Evolutionary conservation across 176 grass and related monocot genomes (phyloP), one percentile per base, ranked within the genome.

Genomic region (Cymbopogon citratus): DNA sequence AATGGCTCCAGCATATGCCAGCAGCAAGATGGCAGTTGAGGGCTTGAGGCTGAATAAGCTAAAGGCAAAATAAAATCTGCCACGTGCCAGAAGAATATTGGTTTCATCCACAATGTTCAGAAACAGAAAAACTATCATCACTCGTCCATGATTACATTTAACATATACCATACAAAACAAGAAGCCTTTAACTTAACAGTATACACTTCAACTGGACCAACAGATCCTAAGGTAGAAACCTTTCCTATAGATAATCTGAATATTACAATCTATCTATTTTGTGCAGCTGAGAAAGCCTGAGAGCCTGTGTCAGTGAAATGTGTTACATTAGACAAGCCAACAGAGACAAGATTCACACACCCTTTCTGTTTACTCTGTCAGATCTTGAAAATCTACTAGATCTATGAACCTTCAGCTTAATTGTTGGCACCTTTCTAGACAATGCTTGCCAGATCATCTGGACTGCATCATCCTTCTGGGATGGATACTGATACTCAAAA

Each of bases 381-480:
- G 80, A 92, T 82, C 70, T 87, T 40, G 87, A 83, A 79, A 89
- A 92, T 68, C 93, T 81, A 75, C 79, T 92, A 43, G 79, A 88
- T 71, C 87, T 87, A 57, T 92, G 87, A 16, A 87, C 57, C 79
- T 92, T 95, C 79, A 90, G 76, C 24, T 73, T 51, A 9, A 92
- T 90, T 16, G 59, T 26, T 0, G 93, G 93, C 12, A 95, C 85
- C 54, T 82, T 92, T 48, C 94, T 85, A 66, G 91, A 87, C 77
- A 97, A 81, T 28, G 90, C 83, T 35, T 87, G 80, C 91, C 88
- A 97, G 59, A 97, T 94, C 94, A 97, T 97, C 77, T 97, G 91
- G 15, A 92, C 94, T 3, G 91, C 89, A 54, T 94, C 94, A 62
- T 82, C 91, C 85, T 78, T 90, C 74, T 77, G 69, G 12, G 89